Percentiles rank a stretch among this genome's conserved stretches.
Evolutionary conservation across 2,329 filamentous ascomycete species (phyloP).

Genomic region (Lasiodiplodia sp.): DNA sequence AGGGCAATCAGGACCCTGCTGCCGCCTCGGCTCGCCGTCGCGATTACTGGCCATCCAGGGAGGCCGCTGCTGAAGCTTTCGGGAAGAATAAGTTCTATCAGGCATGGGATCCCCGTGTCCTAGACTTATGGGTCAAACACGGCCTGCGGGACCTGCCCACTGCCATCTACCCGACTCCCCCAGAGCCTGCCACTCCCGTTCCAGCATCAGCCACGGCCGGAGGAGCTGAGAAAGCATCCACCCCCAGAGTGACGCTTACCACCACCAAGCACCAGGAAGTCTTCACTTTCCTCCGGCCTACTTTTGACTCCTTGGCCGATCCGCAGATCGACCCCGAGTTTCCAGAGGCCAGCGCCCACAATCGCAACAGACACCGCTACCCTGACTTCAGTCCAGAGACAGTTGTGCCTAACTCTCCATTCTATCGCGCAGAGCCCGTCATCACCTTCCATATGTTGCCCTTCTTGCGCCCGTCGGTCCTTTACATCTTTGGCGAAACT

Average conservation of each 20-base stretch:
- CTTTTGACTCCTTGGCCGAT: constrained; percentile 49
- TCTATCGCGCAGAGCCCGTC: constrained; percentile 72
- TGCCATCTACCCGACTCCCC: constrained; percentile 53
- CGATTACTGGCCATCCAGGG: constrained; percentile 81
- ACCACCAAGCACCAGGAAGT: constrained; percentile 92
- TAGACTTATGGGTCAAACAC: constrained; percentile 75
- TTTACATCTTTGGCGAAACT: constrained; percentile 72
- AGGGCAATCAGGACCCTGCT: constrained; percentile 54
- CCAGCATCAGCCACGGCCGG: constrained; percentile 31
- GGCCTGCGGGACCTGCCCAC: constrained; percentile 81
- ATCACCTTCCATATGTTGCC: constrained; percentile 65
- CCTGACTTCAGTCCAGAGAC: constrained; percentile 38
- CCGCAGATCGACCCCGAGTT: constrained; percentile 1
- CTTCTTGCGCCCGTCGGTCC: constrained; percentile 67
- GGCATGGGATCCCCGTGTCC: constrained; percentile 80
- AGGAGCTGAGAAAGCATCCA: constrained; percentile 30
- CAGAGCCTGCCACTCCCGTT: constrained; percentile 10
- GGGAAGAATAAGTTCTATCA: constrained; percentile 76
- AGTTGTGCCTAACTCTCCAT: constrained; percentile 53
- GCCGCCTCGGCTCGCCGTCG: constrained; percentile 73
- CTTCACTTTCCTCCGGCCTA: constrained; percentile 75
- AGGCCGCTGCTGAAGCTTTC: constrained; percentile 72
- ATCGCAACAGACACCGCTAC: constrained; percentile 34
- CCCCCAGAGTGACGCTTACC: constrained; percentile 68
- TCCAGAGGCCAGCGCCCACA: not conserved